A percentile compares a stretch with the other conserved stretches of the same genome.
These are phyloP conservation scores for Usnea hakonensis DNA, from an alignment of 495 filamentous ascomycete genomes.

Conservation along the genomic window DNA sequence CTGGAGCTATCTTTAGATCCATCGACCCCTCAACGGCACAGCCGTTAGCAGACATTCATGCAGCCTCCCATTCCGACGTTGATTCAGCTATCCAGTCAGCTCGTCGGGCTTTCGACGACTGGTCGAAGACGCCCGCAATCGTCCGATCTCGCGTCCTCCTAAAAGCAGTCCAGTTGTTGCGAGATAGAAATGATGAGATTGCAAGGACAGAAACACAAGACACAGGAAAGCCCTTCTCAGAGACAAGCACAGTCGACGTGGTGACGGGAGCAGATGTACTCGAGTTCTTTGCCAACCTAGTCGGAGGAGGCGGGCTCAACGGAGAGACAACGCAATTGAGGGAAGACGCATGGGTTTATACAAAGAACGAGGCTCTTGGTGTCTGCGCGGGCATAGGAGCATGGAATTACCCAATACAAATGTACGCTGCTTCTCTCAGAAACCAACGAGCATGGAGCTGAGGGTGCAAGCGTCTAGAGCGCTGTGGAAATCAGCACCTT, in stretches of 20 bases:
- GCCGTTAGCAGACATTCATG: conserved; percentile 54
- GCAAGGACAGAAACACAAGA: conserved; percentile 62
- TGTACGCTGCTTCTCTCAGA: conserved; percentile 35
- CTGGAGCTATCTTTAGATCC: conserved; percentile 54
- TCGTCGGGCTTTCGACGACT: conserved; percentile 52
- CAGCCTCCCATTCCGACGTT: conserved; percentile 55
- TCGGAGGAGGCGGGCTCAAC: conserved; percentile 60
- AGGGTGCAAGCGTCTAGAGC: conserved; percentile 37
- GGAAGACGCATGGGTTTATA: conserved; percentile 66
- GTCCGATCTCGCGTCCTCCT: conserved; percentile 64
- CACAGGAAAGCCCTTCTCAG: conserved; percentile 66
- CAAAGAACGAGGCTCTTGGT: conserved; percentile 63
- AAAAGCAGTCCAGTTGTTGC: conserved; percentile 56
- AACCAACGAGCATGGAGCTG: conserved; percentile 8
- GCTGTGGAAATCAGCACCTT: conserved; percentile 77
- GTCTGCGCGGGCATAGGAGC: conserved; percentile 75
- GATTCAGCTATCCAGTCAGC: conserved; percentile 59
- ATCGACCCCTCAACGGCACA: conserved; percentile 60
- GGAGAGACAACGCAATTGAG: conserved; percentile 60
- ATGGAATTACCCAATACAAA: conserved; percentile 84
- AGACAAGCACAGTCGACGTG: conserved; percentile 69
- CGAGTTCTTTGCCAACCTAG: conserved; percentile 68
- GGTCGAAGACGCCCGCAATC: conserved; percentile 58
- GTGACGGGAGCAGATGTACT: conserved; percentile 67
- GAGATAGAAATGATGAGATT: conserved; percentile 61